Evolutionary conservation across 2,329 filamentous ascomycete genomes (phyloP), one percentile per base, ranked within the genome.

Genomic region (Corinectria fuckeliana): DNA sequence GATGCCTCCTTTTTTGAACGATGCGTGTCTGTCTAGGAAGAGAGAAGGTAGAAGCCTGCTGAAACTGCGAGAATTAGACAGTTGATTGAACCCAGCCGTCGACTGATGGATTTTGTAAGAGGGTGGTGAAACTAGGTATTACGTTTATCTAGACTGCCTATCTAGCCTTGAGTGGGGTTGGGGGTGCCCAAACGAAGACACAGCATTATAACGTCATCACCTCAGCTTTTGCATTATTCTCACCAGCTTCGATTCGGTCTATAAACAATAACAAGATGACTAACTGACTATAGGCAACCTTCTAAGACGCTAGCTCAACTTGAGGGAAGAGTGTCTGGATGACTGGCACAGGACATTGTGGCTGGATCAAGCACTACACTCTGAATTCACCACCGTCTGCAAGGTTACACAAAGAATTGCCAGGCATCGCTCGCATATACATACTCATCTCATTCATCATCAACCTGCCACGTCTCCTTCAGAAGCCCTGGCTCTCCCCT

Each of bases 361-460:
- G 6, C 16, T 26, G 28, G 28, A 18, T n/a, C 42, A 45, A 45
- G 23, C 18, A 18, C 42, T n/a, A 14, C 36, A 45, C 38, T 52
- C 20, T 42, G 26, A 28, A 30, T 41, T 42, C 45, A 34, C 25
- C 20, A 34, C 30, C 14, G 14, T 26, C 25, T 16, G 49, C 32
- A 53, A 38, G 44, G 26, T 26, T 49, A 44, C 38, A 42, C 23
- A 28, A 45, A 45, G 39, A 38, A 59, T 54, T 45, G 56, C 56
- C 56, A 44, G 39, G 25, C 49, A 48, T 58, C 42, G 36, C 36
- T 20, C 21, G 47, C 39, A 52, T 52, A 52, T 51, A 18, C 38
- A 28, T 49, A 52, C 56, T 58, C 56, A 36, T 53, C 56, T 58
- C 56, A 36, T 53, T 42, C 50, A 49, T 48, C 26, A 48, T 48